Percentiles rank a stretch among this genome's conserved stretches.
phyloP scores from a whole-genome alignment of 345 rosid genomes.

The Sisymbrium altissimum region DNA sequence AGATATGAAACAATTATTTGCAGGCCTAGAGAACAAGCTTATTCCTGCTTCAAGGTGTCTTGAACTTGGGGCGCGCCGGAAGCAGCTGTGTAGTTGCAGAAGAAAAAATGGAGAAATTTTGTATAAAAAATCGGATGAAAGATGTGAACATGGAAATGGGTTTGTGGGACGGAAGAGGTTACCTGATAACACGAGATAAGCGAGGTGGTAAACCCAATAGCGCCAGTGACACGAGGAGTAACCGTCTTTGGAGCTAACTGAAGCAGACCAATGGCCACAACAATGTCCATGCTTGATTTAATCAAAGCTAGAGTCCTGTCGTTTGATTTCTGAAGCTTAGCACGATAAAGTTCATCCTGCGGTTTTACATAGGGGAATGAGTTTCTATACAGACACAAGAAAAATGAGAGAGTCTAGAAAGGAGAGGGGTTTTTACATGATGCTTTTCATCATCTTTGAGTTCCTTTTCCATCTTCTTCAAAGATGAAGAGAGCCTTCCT shows the following conservation, averaged over 20 bases:
- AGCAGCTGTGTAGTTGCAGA: slow-evolving; percentile 25
- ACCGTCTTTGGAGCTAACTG: slow-evolving; percentile 83
- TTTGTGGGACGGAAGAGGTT: slow-evolving; percentile 9
- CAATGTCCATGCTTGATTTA: slow-evolving; percentile 79
- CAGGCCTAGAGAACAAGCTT: slow-evolving; percentile 14
- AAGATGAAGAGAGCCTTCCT: slow-evolving; percentile 73
- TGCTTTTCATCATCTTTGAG: slow-evolving; percentile 63
- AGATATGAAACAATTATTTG: slow-evolving; percentile 21
- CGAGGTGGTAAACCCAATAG: slow-evolving; percentile 70
- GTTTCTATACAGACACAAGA: background rate
- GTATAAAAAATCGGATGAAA: background rate
- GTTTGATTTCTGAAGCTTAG: slow-evolving; percentile 74
- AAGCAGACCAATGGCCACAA: slow-evolving; percentile 87
- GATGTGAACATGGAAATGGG: background rate
- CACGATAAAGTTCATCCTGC: slow-evolving; percentile 71
- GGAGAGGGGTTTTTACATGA: slow-evolving; percentile 38
- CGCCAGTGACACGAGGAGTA: slow-evolving; percentile 91
- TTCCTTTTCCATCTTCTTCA: slow-evolving; percentile 77
- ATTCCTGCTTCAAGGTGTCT: slow-evolving; percentile 31
- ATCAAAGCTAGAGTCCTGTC: slow-evolving; percentile 80
- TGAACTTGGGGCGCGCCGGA: slow-evolving; percentile 26
- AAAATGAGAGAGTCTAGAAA: background rate
- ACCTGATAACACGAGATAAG: slow-evolving; percentile 98
- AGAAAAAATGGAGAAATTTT: background rate
- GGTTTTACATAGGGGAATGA: background rate